phyloP scores from a whole-genome alignment of 352 stramenopile genomes.

The Plasmopara muralis region DNA sequence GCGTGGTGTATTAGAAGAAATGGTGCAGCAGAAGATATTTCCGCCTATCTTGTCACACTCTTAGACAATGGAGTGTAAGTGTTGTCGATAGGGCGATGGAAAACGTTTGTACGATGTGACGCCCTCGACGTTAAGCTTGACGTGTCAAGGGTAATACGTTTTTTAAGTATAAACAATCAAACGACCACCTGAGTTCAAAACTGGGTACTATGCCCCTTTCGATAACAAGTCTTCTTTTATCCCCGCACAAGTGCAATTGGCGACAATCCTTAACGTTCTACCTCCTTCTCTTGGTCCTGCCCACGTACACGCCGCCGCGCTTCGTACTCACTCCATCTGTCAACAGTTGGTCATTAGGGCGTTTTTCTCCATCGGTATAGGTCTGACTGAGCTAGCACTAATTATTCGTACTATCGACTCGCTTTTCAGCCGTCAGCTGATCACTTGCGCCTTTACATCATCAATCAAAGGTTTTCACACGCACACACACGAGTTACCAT shows the following conservation, averaged over 20 bases:
- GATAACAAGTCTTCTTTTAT: not conserved
- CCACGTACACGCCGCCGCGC: not conserved
- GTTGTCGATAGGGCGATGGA: constrained; percentile 7
- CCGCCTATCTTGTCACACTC: constrained; percentile 47
- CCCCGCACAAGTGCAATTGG: constrained; percentile 16
- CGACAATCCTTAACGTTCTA: constrained; percentile 7
- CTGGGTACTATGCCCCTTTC: constrained; percentile 1
- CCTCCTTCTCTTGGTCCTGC: constrained; percentile 14
- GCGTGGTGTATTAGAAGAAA: constrained; percentile 55
- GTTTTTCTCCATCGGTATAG: constrained; percentile 10
- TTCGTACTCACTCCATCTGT: constrained; percentile 5
- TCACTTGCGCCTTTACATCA: constrained; percentile 18
- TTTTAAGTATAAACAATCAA: constrained; percentile 17
- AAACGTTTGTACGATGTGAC: constrained; percentile 14
- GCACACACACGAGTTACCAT: constrained; percentile 14
- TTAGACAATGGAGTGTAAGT: not conserved
- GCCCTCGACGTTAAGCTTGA: constrained; percentile 13
- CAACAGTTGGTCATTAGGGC: constrained; percentile 3
- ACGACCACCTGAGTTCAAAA: constrained; percentile 22
- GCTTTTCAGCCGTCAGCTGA: constrained; percentile 4
- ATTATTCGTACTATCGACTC: not conserved
- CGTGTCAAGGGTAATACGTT: constrained; percentile 16
- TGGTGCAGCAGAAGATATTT: constrained; percentile 77
- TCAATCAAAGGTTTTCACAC: constrained; percentile 5
- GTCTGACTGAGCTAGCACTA: constrained; percentile 14